Base-by-base conservation (phyloP, 2,329 filamentous ascomycete species). In the Thielaviopsis euricoi region DNA sequence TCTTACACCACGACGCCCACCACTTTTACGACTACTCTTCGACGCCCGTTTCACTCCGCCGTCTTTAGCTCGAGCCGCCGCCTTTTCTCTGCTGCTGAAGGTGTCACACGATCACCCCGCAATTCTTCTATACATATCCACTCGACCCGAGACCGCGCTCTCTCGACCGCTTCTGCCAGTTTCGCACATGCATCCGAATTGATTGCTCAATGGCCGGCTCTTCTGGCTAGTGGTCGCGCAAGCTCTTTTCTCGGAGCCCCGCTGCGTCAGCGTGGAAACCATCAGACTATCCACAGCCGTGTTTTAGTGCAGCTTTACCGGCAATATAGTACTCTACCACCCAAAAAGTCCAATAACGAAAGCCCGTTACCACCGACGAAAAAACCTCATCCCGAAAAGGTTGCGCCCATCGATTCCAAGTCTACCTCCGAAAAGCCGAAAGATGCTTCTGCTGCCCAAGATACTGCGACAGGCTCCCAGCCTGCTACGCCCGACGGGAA, bases 401-500 rank as follows among this genome's bases (percentile, higher is more conserved):
- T 15, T n/a, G 37, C 37, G 37, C 37, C 37, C 13, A n/a, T n/a
- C 17, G 15, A n/a, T 15, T 15, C 17, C 37, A 43, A 43, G n/a
- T 43, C 13, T 17, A 15, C 17, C 37, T 43, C 37, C 17, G 37
- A 43, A 43, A 43, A 43, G 37, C 37, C 17, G 17, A 15, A 43
- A 43, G 37, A 43, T n/a, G 17, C 37, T 33, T 33, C 29, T 33
- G 29, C 29, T 2, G 29, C 29, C 12, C 7, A 33, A 26, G 12
- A 15, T 40, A 17, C 50, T n/a, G 9, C 51, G 19, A n/a, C 40
- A 1, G 3, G 15, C 23, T 9, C 53, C 48, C 33, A 46, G 5
- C n/a, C 57, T 10, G 13, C 33, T 17, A 10, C 52, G n/a, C n/a
- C 40, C n/a, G 58, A 49, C 26, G 21, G 29, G 37, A 46, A 71